phyloP scores from a whole-genome alignment of 2,329 filamentous ascomycete genomes.

The Epichloe sibirici region DNA sequence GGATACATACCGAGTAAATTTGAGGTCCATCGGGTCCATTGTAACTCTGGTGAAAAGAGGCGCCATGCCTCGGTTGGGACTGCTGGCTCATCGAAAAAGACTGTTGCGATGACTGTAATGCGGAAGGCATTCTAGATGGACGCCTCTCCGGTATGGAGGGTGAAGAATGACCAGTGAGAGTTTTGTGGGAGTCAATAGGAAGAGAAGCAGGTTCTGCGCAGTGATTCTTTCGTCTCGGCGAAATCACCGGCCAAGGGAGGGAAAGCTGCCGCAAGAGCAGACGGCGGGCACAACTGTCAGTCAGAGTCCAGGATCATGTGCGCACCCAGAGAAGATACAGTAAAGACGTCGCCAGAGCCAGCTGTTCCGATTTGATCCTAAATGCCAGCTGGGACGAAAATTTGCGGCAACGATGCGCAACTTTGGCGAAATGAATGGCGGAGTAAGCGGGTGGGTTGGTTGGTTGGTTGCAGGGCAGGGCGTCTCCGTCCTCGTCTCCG shows the following conservation, averaged over 20 bases:
- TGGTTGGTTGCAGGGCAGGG: constrained; percentile 2
- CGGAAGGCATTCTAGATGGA: constrained; percentile 22
- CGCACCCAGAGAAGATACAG: background rate
- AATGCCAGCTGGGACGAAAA: background rate
- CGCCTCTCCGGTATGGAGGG: background rate
- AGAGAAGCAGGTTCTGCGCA: background rate
- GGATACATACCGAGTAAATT: constrained; percentile 47
- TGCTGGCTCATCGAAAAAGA: constrained; percentile 46
- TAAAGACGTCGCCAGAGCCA: background rate
- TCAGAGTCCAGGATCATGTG: background rate
- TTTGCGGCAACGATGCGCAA: background rate
- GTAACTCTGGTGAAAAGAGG: constrained; percentile 25
- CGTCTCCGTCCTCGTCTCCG: too few relatives aligned
- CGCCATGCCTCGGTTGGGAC: constrained; percentile 28
- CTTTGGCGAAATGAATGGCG: constrained; percentile 7
- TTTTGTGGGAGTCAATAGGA: too few relatives aligned
- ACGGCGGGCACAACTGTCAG: background rate
- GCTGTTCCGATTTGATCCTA: background rate
- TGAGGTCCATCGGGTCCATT: constrained; percentile 33
- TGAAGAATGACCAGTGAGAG: background rate
- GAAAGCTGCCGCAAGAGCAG: background rate
- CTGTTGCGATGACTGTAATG: constrained; percentile 42
- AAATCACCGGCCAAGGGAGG: constrained; percentile 1
- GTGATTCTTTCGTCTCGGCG: background rate
- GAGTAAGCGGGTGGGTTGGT: constrained; percentile 4